Evolutionary conservation across 176 grass and related monocot species (phyloP), one percentile per base, ranked within the genome.

Genomic region (Pontederia paniculata): DNA sequence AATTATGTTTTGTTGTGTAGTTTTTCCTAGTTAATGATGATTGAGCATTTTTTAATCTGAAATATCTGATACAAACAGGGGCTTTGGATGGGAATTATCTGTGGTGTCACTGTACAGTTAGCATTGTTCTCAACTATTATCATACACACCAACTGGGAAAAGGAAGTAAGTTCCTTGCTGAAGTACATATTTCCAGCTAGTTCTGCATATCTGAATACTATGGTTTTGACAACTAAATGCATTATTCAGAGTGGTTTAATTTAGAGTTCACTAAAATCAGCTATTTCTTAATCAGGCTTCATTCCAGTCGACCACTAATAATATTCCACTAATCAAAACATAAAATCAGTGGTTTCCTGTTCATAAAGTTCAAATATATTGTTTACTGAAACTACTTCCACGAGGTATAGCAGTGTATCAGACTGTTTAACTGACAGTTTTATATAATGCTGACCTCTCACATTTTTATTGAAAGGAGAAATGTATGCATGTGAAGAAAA

Each of bases 81-180:
- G 54, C 47, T 70, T 22, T 70, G 74, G 74, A 50, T 77, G 53
- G 74, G 66, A 15, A 62, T 77, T 11, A 60, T 77, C 17, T 77
- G 65, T 23, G 74, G 74, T 12, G 54, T 51, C 17, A 19, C 58
- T 50, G 67, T 31, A 11, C 65, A 75, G 46, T 37, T 66, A 43
- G 52, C 12, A 16, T 17, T 68, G 55, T 63, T 75, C 15, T 0
- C 28, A 45, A 63, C 23, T 25, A 63, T 70, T 52, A 70, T 55
- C 52, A 37, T 70, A 20, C 52, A 17, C 16, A 70, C 58, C 55
- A 57, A 77, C 18, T 77, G 65, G 74, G 74, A 63, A 15, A 50
- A 57, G 16, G 65, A 77, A 52, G 66, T 77, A 55, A 55, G 3
- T 50, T 42, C 21, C 74, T 55, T 55, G 44, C 21, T n/a, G 0